Conservation (phyloP, 1,139 yeast genomes). For the Yamadazyma conglobata region DNA sequence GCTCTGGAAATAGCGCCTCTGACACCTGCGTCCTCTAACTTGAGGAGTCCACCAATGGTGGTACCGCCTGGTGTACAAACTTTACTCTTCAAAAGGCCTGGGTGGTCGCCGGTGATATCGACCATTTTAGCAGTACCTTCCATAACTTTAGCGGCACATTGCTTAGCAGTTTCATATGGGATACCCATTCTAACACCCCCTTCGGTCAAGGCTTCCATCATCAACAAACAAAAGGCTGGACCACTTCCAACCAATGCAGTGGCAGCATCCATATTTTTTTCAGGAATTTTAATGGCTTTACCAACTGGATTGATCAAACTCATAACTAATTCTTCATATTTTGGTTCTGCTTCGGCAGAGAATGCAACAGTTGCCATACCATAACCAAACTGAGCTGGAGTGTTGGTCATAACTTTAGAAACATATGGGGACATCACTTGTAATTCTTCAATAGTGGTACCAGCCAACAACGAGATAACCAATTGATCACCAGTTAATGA, state of each 20-base stretch:
- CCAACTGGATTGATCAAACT: constrained; percentile 65
- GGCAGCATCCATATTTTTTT: constrained; percentile 94
- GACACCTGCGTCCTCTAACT: constrained; percentile 88
- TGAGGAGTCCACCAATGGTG: constrained; percentile 91
- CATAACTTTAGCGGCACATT: constrained; percentile 93
- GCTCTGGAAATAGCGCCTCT: constrained; percentile 86
- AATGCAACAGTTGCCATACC: constrained; percentile 91
- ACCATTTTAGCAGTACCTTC: constrained; percentile 97
- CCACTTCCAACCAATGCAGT: constrained; percentile 96
- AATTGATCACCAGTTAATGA: constrained; percentile 53
- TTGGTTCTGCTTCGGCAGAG: constrained; percentile 44
- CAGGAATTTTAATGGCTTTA: constrained; percentile 68
- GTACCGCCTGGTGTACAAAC: constrained; percentile 99
- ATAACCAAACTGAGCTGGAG: constrained; percentile 88
- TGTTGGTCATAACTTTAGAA: constrained; percentile 96
- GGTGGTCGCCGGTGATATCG: constrained; percentile 77
- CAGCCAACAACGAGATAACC: constrained; percentile 84
- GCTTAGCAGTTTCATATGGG: constrained; percentile 77
- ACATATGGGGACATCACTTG: constrained; percentile 51
- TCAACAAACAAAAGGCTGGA: constrained; percentile 87
- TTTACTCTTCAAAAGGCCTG: constrained; percentile 83
- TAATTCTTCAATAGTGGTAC: constrained; percentile 79
- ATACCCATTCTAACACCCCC: constrained; percentile 96
- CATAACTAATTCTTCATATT: constrained; percentile 52
- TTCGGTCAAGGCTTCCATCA: constrained; percentile 90